Base-by-base conservation (phyloP, 164 flowering plant genomes). In the Annona squamosa region DNA sequence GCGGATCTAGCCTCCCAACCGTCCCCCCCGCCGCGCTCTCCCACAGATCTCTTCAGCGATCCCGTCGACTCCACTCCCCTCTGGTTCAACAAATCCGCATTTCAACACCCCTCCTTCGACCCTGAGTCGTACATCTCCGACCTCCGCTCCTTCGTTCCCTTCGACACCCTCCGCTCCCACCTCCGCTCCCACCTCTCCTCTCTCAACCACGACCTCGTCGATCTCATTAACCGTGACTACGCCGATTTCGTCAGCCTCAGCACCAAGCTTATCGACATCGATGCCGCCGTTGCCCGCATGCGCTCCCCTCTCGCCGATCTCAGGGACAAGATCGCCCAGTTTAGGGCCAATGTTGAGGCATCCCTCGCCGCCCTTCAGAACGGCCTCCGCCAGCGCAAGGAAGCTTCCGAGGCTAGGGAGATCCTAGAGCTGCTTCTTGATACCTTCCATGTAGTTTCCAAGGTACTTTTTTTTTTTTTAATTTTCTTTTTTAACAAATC, bases 251-350 rank as follows among this genome's bases (percentile, higher is more conserved):
- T 96, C 57, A 93, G 88, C 66, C 86, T 96, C 59, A 93, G 92
- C 73, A 93, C 99, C 44, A 96, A 96, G 82, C 91, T 96, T 64
- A 93, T 92, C 66, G 98, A 96, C 59, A 92, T 96, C 52, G 97
- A 93, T 47, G 83, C 85, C 3, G 86, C 93, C 19, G 84, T 93
- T 17, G 83, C 86, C 44, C 85, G 99, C 1, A 95, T 95, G 98
- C 86, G 98, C n/a, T 94, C 97, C 42, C 99, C 99, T 2, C 71
- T 95, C 12, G 56, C 82, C 5, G 99, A 91, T 76, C 78, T 96
- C 16, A 82, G 96, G 7, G 97, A 90, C 64, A 91, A 90, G 87
- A 92, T 96, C 69, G 79, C 78, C 63, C 66, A 62, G 68, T 82
- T 80, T 63, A 78, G 83, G 57, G 72, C 48, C 10, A 74, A 72